A percentile compares a stretch with the other conserved stretches of the same genome.
Conservation (phyloP, 208 protist genomes). For the Angomonas desouzai region DNA sequence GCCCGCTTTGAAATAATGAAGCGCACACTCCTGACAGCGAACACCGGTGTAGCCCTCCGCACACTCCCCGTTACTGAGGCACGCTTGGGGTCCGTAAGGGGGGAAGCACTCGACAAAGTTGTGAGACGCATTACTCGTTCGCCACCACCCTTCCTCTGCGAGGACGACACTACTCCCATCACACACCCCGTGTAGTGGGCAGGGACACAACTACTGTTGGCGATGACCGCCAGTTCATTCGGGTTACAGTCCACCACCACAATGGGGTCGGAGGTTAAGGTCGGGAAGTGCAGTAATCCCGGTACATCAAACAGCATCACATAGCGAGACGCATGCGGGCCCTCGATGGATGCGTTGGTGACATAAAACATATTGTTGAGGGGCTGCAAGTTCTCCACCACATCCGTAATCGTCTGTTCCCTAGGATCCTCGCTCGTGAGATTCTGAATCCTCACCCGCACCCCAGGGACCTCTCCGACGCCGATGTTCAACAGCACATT, state of each 20-base stretch:
- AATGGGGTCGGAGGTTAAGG: slow-evolving; percentile 12
- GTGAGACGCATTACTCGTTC: slow-evolving; percentile 9
- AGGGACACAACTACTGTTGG: slow-evolving; percentile 21
- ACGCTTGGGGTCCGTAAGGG: slow-evolving; percentile 23
- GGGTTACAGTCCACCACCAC: slow-evolving; percentile 19
- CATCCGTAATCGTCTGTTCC: neutral
- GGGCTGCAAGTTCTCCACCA: slow-evolving; percentile 5
- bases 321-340: slow-evolving; percentile 12
- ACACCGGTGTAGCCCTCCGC: slow-evolving; percentile 27
- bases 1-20: slow-evolving; percentile 17
- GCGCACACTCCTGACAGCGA: slow-evolving; percentile 23
- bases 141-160: slow-evolving; percentile 34
- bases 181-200: slow-evolving; percentile 28
- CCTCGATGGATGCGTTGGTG: slow-evolving; percentile 23
- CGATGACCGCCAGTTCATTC: slow-evolving; percentile 8
- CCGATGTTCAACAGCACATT: slow-evolving; percentile 24
- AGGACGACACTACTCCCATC: slow-evolving; percentile 22
- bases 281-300: slow-evolving; percentile 13
- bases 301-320: neutral
- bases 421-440: neutral
- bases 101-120: slow-evolving; percentile 24
- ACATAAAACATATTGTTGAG: slow-evolving; percentile 29
- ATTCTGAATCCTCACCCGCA: slow-evolving; percentile 14
- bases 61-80: slow-evolving; percentile 25
- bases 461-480: neutral